Percentiles rank a stretch among this genome's conserved stretches.
phyloP scores from a whole-genome alignment of 2,329 filamentous ascomycete genomes.

The Thermothelomyces thermophilus region DNA sequence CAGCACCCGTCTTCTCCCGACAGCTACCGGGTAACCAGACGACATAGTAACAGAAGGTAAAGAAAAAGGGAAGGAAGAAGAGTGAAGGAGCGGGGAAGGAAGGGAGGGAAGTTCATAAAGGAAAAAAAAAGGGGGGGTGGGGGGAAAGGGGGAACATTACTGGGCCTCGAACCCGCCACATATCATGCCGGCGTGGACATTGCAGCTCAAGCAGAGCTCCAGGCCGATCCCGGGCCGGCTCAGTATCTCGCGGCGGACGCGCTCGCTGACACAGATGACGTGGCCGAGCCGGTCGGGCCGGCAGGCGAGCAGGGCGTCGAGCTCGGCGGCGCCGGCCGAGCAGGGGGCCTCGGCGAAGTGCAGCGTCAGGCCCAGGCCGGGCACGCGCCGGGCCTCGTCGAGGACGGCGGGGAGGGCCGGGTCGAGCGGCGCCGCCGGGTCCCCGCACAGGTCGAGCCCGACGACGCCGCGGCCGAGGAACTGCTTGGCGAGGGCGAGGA shows the following conservation, averaged over 20 bases:
- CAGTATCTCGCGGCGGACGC: constrained; percentile 53
- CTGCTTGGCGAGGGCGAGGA: constrained; percentile 55
- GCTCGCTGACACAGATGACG: constrained; percentile 65
- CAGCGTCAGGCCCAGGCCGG: constrained; percentile 59
- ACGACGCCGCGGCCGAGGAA: constrained; percentile 54
- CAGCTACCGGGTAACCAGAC: not conserved
- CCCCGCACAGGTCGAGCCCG: constrained; percentile 72
- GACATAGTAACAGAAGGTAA: not conserved
- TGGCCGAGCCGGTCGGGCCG: constrained; percentile 65
- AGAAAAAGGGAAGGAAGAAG: not conserved
- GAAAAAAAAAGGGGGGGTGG: not conserved
- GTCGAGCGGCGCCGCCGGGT: constrained; percentile 51
- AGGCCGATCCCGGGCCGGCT: constrained; percentile 49
- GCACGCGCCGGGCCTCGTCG: constrained; percentile 40
- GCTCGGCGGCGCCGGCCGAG: constrained; percentile 52
- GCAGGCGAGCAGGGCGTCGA: constrained; percentile 59
- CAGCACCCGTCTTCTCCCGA: not conserved
- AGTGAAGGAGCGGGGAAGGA: too few relatives aligned
- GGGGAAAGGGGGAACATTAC: constrained; percentile 15
- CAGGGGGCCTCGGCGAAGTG: constrained; percentile 68
- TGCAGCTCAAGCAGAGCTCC: constrained; percentile 75
- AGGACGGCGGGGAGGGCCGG: constrained; percentile 53
- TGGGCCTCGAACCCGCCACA: constrained; percentile 59
- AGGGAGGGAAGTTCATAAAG: not conserved
- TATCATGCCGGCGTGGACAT: constrained; percentile 70